Evolutionary conservation across 306 rosid genomes (phyloP).

Genomic region (Argentina anserina): DNA sequence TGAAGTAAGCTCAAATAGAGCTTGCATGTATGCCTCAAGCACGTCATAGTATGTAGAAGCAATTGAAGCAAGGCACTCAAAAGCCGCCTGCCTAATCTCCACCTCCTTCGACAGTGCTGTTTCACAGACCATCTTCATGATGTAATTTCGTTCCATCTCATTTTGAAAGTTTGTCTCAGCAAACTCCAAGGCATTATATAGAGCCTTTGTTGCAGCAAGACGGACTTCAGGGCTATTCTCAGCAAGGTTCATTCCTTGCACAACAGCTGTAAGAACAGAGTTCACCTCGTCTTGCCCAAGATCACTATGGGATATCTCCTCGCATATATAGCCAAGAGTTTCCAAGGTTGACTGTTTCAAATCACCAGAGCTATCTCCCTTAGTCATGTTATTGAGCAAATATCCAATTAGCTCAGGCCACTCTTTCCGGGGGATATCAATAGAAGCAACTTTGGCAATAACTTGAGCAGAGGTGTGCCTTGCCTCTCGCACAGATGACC

Average conservation of each 20-base stretch:
- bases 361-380: constrained; percentile 26
- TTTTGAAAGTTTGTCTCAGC: constrained; percentile 35
- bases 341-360: constrained; percentile 38
- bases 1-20: constrained; percentile 36
- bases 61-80: constrained; percentile 41
- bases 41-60: constrained; percentile 35
- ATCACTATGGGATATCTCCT: constrained; percentile 39
- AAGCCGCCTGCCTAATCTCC: constrained; percentile 35
- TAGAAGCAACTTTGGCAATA: constrained; percentile 36
- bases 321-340: constrained; percentile 38
- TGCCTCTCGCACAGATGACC: constrained; percentile 31
- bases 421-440: constrained; percentile 33
- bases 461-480: constrained; percentile 41
- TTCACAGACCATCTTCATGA: constrained; percentile 36
- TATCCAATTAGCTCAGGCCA: constrained; percentile 32
- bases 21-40: constrained; percentile 35
- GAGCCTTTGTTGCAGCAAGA: constrained; percentile 37
- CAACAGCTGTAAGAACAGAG: constrained; percentile 34
- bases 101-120: constrained; percentile 35
- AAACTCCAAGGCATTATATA: constrained; percentile 35
- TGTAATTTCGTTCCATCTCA: constrained; percentile 34
- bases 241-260: constrained; percentile 36
- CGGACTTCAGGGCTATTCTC: constrained; percentile 31
- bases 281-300: constrained; percentile 32
- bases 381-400: constrained; percentile 36